phyloP scores from a whole-genome alignment of 164 flowering plant species.

The Platanus orientalis region DNA sequence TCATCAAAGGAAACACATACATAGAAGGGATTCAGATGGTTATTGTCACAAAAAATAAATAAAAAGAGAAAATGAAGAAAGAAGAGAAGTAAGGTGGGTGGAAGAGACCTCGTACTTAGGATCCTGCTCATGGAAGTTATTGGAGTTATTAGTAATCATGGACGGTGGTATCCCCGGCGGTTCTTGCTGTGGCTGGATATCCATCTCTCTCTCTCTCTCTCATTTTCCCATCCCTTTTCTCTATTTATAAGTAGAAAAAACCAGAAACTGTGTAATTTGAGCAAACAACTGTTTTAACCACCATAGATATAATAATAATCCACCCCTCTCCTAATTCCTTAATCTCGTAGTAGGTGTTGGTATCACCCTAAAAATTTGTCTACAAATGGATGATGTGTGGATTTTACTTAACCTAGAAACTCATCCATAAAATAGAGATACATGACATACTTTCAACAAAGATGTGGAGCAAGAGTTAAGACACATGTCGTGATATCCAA shows the following conservation, averaged over 20 bases:
- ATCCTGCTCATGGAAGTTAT: constrained; percentile 3
- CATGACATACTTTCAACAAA: too few species aligned
- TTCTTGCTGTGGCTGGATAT: background rate
- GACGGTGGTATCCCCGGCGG: constrained; percentile 1
- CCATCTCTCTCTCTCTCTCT: constrained; percentile 6
- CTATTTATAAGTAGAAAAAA: background rate
- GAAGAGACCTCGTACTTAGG: constrained; percentile 11
- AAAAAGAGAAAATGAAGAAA: background rate
- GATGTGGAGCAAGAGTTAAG: too few species aligned
- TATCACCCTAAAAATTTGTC: too few species aligned
- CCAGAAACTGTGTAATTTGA: background rate
- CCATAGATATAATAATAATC: too few species aligned
- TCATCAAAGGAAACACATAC: background rate
- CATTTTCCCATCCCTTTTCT: background rate
- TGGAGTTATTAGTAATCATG: background rate
- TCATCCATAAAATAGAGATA: too few species aligned
- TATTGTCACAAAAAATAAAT: background rate
- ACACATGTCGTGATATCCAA: too few species aligned
- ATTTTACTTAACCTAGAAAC: too few species aligned
- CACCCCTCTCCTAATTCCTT: too few species aligned
- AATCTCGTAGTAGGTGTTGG: too few species aligned
- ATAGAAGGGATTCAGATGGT: background rate
- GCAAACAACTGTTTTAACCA: too few species aligned
- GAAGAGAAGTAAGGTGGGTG: constrained; percentile 8
- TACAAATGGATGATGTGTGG: too few species aligned